Base-by-base conservation (phyloP, 2,329 filamentous ascomycete genomes). In the Rhinocladiella similis region DNA sequence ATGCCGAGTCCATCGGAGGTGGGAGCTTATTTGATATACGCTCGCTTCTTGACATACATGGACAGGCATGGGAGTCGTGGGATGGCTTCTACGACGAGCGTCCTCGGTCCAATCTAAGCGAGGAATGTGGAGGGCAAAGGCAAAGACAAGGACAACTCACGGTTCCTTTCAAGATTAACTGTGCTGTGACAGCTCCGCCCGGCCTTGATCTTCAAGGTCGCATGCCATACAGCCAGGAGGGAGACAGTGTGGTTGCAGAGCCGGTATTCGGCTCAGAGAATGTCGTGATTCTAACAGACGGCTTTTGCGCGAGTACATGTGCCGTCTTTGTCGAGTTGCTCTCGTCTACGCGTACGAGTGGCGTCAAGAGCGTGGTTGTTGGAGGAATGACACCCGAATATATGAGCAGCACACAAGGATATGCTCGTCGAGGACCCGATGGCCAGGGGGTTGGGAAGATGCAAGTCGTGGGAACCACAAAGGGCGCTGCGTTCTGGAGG, bases 281-380 rank as follows among this genome's bases (percentile, higher is more conserved):
- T 53, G 70, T 75, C 12, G 60, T 74, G 48, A 61, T 75, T 66
- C 68, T 83, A 50, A 77, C 76, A 5, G 81, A 86, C 61, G 84
- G 84, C 20, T 73, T 73, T 56, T 88, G 84, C 66, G 78, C 75
- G 10, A 85, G 82, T 0, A 83, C 84, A 2, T 87, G 84, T 68
- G 78, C 82, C 27, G 72, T 83, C 39, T 83, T 86, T 66, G 73
- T 75, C 12, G 77, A 83, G 43, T 73, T 84, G 20, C 77, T 86
- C 74, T 75, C 25, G 22, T 50, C 53, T 1, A 41, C 29, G n/a
- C 41, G 27, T 18, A 10, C 14, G 7, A 12, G 29, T 12, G 10
- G 7, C 3, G 29, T 12, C 6, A 33, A 12, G 29, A 33, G 29
- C 10, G 29, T 33, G 6, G 29, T 33, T 12, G 29, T 33, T 3